Conservation (phyloP, 352 stramenopile genomes). For the Pythium myriotylum region DNA sequence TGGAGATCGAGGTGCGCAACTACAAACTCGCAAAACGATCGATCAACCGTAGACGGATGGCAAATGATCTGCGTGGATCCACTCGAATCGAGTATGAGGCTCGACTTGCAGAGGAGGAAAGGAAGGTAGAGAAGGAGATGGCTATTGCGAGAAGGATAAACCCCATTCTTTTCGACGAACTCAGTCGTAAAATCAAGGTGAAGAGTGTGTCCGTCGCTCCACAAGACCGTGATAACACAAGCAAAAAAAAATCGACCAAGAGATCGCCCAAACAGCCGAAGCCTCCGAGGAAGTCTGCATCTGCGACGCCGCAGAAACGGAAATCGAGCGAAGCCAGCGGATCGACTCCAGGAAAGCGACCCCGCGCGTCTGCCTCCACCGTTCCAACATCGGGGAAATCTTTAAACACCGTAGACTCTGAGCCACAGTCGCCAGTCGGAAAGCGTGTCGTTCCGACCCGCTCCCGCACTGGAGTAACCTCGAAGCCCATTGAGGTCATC, state of each 20-base stretch:
- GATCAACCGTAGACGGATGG: slow-evolving; percentile 18
- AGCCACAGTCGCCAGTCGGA: neutral
- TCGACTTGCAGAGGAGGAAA: slow-evolving; percentile 26
- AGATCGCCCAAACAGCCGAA: slow-evolving; percentile 1
- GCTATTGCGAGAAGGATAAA: neutral
- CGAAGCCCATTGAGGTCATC: slow-evolving; percentile 13
- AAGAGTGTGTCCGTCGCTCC: slow-evolving; percentile 1
- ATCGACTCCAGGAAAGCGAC: neutral
- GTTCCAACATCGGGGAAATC: neutral
- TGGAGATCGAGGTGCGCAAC: slow-evolving; percentile 21
- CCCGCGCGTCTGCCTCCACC: neutral
- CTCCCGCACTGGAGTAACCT: neutral
- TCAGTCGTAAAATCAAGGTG: slow-evolving; percentile 6
- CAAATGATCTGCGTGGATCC: slow-evolving; percentile 30
- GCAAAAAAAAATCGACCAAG: slow-evolving; percentile 10
- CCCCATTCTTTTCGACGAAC: slow-evolving; percentile 13
- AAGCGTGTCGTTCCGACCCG: neutral
- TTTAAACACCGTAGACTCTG: neutral
- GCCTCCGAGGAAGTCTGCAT: neutral
- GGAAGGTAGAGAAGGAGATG: slow-evolving; percentile 9
- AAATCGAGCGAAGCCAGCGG: neutral
- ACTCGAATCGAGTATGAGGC: slow-evolving; percentile 29
- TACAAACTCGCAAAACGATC: slow-evolving; percentile 25
- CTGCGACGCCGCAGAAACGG: neutral
- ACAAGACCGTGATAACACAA: slow-evolving; percentile 5